Conservation (phyloP, 169 alveolate species). For the Eimeria acervulina region DNA sequence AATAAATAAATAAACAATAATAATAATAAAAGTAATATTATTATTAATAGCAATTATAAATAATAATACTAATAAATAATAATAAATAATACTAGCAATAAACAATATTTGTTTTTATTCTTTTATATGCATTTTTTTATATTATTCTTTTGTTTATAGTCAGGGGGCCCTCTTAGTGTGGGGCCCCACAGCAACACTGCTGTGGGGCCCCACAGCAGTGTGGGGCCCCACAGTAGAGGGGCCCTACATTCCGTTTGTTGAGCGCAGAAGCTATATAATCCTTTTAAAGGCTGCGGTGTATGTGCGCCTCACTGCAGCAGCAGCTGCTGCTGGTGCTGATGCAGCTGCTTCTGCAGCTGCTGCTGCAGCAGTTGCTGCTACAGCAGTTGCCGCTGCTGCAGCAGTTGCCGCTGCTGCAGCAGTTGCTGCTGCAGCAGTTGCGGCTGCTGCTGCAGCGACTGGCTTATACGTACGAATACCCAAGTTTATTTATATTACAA, state of each 20-base stretch:
- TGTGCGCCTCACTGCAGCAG: not conserved
- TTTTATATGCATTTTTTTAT: not conserved
- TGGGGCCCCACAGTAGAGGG: too few relatives aligned
- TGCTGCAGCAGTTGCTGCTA: not conserved
- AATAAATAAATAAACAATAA: not conserved
- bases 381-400: too few relatives aligned
- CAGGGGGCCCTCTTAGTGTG: not conserved
- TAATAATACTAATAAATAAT: not conserved
- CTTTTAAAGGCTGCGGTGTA: not conserved
- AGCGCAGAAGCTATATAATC: not conserved
- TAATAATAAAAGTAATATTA: not conserved
- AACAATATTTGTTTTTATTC: not conserved
- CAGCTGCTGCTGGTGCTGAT: too few relatives aligned
- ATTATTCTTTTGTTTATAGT: not conserved
- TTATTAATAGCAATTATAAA: not conserved
- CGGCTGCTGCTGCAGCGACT: not conserved
- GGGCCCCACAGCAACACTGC: too few relatives aligned
- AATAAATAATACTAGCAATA: not conserved
- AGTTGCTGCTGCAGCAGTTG: not conserved
- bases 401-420: too few relatives aligned
- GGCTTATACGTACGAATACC: not conserved
- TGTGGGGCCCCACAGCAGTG: too few relatives aligned
- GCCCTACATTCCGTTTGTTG: not conserved
- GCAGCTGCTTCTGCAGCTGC: not conserved
- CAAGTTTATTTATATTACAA: not conserved